These are phyloP conservation scores for Handroanthus guayacan DNA, from an alignment of 257 asterid genomes.

Conservation along the genomic window DNA sequence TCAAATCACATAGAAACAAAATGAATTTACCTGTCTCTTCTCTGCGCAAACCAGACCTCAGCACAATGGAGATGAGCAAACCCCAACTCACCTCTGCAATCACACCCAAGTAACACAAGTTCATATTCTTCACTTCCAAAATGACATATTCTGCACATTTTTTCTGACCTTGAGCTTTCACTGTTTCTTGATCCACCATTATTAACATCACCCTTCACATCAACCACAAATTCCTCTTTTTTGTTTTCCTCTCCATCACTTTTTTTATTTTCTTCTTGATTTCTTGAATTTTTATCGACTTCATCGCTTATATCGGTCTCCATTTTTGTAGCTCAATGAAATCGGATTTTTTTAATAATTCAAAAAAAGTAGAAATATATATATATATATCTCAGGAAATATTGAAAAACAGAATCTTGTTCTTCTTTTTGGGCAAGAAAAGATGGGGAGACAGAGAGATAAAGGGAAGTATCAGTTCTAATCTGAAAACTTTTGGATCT, in stretches of 20 bases:
- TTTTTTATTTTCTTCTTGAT: not conserved
- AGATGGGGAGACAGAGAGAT: no score
- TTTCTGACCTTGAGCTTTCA: slow-evolving; percentile 33
- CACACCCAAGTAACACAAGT: slow-evolving; percentile 55
- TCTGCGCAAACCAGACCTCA: slow-evolving; percentile 56
- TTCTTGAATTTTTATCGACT: not conserved
- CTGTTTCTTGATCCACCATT: not conserved
- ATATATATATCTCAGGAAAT: no score
- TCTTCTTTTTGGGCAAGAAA: no score
- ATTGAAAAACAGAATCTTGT: no score
- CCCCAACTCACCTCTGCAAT: slow-evolving; percentile 58
- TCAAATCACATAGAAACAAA: no score
- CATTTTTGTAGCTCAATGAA: slow-evolving; percentile 12
- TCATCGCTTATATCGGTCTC: slow-evolving; percentile 32
- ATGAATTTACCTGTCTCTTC: slow-evolving; percentile 50
- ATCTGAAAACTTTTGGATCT: not conserved
- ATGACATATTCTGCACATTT: slow-evolving; percentile 63
- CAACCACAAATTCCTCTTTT: slow-evolving; percentile 24
- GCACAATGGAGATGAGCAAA: slow-evolving; percentile 56
- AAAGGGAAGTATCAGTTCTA: not conserved
- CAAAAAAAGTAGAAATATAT: no score
- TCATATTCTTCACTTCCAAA: slow-evolving; percentile 42
- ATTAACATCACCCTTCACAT: slow-evolving; percentile 32
- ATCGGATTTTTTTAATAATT: no score
- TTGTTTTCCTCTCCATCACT: not conserved